A percentile compares a stretch with the other conserved stretches of the same genome.
Evolutionary conservation across 106 monocot species (phyloP).

Genomic region (Acanthochlamys bracteata): DNA sequence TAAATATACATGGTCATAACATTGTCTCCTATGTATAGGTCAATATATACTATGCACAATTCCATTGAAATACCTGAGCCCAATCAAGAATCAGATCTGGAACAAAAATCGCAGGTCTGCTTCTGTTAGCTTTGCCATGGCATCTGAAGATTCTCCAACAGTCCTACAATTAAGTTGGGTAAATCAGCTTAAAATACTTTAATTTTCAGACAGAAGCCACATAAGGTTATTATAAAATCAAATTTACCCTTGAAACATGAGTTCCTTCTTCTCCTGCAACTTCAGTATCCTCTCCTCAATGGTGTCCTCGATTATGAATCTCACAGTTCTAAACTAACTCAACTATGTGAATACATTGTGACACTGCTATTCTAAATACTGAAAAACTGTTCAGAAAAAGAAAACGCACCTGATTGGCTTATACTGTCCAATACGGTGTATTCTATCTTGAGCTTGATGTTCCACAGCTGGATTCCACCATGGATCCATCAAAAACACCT

Average conservation of each 20-base stretch:
- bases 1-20: too few species aligned
- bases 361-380: background rate
- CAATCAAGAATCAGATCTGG: constrained; percentile 15
- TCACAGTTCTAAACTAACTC: constrained; percentile 31
- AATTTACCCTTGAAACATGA: constrained; percentile 73
- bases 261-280: constrained; percentile 79
- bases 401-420: constrained; percentile 75
- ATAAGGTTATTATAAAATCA: background rate
- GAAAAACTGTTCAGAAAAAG: background rate
- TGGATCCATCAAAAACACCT: constrained; percentile 96
- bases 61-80: background rate
- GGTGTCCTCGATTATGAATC: constrained; percentile 71
- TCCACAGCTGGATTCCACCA: constrained; percentile 99
- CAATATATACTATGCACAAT: too few species aligned
- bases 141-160: constrained; percentile 56
- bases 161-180: constrained; percentile 26
- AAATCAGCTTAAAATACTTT: background rate
- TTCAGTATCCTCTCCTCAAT: constrained; percentile 82
- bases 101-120: constrained; percentile 70
- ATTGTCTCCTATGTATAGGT: too few species aligned
- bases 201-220: too few species aligned
- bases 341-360: background rate
- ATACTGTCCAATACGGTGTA: constrained; percentile 81
- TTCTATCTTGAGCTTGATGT: constrained; percentile 82
- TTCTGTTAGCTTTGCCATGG: constrained; percentile 72